Evolutionary conservation across 2,329 filamentous ascomycete species (phyloP).

Genomic region (Aspergillus sp.): DNA sequence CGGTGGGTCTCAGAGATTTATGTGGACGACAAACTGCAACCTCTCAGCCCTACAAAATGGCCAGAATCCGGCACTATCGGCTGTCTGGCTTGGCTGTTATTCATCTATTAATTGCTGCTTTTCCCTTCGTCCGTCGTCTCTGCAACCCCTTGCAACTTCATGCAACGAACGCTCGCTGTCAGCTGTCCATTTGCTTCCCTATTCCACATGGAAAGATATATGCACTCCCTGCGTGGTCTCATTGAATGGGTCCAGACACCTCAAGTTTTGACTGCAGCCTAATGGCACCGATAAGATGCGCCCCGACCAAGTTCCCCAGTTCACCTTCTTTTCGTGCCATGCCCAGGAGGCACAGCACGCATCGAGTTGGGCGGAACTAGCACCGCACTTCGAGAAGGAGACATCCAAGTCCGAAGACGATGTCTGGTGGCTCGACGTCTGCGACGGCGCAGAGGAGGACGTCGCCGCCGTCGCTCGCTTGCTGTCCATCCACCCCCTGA

Average conservation of each 20-base stretch:
- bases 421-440: constrained; percentile 95
- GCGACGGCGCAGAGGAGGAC: constrained; percentile 82
- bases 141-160: neutral
- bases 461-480: constrained; percentile 82
- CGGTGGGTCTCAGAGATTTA: neutral
- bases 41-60: neutral
- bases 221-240: neutral
- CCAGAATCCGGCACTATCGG: neutral
- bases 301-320: constrained; percentile 50
- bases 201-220: neutral
- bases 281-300: constrained; percentile 2
- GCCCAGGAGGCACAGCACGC: constrained; percentile 55
- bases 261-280: neutral
- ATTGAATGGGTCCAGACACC: neutral
- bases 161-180: neutral
- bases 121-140: neutral
- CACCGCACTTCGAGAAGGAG: constrained; percentile 14
- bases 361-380: constrained; percentile 19
- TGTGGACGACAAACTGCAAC: neutral
- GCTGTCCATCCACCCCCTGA: constrained; percentile 89
- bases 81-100: neutral
- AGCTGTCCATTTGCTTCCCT: neutral
- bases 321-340: constrained; percentile 93
- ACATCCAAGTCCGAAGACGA: constrained; percentile 14
- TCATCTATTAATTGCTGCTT: neutral